Evolutionary conservation across 495 filamentous ascomycete species (phyloP), one percentile per base, ranked within the genome.

Genomic region (Lichina pygmaea): DNA sequence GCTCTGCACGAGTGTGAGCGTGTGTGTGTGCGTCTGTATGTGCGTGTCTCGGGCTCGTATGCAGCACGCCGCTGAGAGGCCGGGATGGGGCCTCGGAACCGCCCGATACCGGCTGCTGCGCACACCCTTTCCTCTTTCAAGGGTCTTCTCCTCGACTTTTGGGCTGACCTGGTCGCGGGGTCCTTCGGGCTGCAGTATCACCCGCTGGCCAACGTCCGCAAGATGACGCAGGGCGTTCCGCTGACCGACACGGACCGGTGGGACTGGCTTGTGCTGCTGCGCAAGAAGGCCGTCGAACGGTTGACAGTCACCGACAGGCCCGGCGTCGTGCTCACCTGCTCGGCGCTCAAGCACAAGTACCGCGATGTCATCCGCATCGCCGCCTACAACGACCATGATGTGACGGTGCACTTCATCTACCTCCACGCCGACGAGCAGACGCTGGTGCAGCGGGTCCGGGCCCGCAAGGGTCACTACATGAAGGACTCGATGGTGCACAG

Each of bases 401-500:
- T 93, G 38, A 71, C 71, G 42, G 78, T 94, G 42, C 86, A 93
- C 57, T 99, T 95, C 57, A 72, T 95, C 50, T 99, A 91, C 61
- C 73, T 99, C 24, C 70, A 75, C 46, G 81, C 85, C 10, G 62
- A 68, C 32, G 78, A 91, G 57, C 67, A 73, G 43, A 62, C 77
- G 16, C 70, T 94, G 33, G 62, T 91, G 41, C 62, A 72, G 51
- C 71, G 91, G 0, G 86, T 95, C 13, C 60, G 62, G 15, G 64
- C 65, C 24, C 72, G 86, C 50, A 57, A 84, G 61, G 71, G 73
- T 43, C 91, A 99, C 56, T 99, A 89, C 60, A 95, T 99, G 89
- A 91, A 92, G 58, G 79, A 81, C 49, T 72, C 74, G 45, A 99
- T 99, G 91, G 85, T 99, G n/a, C 77, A 78, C 46, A 86, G 79